phyloP scores from a whole-genome alignment of 2,329 filamentous ascomycete genomes.

The Phaeosphaeriaceae sp. region DNA sequence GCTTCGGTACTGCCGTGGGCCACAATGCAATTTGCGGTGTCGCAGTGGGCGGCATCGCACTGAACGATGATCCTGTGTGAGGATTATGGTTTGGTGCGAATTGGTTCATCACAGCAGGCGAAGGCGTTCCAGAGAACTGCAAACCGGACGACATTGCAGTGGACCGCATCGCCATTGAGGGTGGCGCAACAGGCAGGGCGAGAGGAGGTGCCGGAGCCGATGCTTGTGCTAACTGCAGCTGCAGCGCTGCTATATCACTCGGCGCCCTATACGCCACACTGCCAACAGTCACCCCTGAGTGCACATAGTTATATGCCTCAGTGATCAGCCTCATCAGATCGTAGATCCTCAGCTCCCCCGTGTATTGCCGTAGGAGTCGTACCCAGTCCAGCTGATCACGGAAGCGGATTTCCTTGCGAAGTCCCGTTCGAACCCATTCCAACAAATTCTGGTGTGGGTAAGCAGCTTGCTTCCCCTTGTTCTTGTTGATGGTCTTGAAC shows the following conservation, averaged over 20 bases:
- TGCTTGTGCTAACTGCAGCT: not conserved
- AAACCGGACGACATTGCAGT: too few relatives aligned
- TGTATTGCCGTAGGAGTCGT: not conserved
- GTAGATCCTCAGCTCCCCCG: not conserved
- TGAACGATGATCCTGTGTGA: too few relatives aligned
- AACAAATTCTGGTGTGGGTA: not conserved
- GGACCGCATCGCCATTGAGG: not conserved
- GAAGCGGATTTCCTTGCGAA: constrained; percentile 1
- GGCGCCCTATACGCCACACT: not conserved
- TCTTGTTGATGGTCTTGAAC: not conserved
- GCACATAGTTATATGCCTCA: not conserved
- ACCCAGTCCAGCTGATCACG: not conserved
- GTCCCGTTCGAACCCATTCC: not conserved
- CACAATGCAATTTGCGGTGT: too few relatives aligned
- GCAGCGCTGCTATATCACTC: not conserved
- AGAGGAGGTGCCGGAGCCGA: not conserved
- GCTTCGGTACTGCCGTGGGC: not conserved
- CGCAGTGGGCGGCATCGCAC: too few relatives aligned
- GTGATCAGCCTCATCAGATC: not conserved
- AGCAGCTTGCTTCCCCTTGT: not conserved
- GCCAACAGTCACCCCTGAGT: not conserved
- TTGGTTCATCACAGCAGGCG: too few relatives aligned
- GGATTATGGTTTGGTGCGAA: too few relatives aligned
- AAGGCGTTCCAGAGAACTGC: too few relatives aligned
- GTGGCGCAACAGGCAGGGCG: not conserved